Evolutionary conservation across 208 protist species (phyloP), one percentile per base, ranked within the genome.

Genomic region (Angomonas deanei): DNA sequence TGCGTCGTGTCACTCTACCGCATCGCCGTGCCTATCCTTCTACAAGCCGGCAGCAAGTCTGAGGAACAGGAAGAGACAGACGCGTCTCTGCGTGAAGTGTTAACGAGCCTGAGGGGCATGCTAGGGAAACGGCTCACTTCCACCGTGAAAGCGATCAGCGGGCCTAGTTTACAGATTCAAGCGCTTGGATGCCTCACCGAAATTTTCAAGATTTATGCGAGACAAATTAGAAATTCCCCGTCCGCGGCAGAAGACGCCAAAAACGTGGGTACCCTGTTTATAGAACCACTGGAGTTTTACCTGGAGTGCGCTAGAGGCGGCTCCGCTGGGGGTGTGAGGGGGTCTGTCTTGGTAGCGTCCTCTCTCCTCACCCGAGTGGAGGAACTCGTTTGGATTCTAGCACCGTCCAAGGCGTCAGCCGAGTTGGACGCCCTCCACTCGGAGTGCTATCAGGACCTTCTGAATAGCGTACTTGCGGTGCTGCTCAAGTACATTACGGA

Each of bases 401-500:
- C 30, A 2, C 38, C 15, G 8, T 42, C 24, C n/a, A 34, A 34
- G 21, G 58, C 52, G 2, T 36, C 63, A 26, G 19, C 67, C 1
- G 21, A 56, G 26, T 3, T 62, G 26, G 24, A 49, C 17, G 52
- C 58, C 21, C 50, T 50, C 23, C 66, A 48, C 36, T 64, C 64
- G n/a, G 42, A 56, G 26, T 47, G 72, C 8, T 61, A 46, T 17
- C 68, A 42, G 8, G 27, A 54, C 34, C 47, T 42, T 6, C 26
- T 66, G 49, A 67, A 64, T 15, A 28, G 38, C 36, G 57, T 92
- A 11, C 72, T 92, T 0, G 24, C 28, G 17, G 66, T 77, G 21
- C 65, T 84, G 0, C 81, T 88, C 50, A 55, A 77, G 50, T 86
- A 84, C 65, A 73, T 88, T 6, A 42, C 67, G 1, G 42, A 80